Conservation (phyloP, 306 rosid species). For the Begonia fuchsioides region DNA sequence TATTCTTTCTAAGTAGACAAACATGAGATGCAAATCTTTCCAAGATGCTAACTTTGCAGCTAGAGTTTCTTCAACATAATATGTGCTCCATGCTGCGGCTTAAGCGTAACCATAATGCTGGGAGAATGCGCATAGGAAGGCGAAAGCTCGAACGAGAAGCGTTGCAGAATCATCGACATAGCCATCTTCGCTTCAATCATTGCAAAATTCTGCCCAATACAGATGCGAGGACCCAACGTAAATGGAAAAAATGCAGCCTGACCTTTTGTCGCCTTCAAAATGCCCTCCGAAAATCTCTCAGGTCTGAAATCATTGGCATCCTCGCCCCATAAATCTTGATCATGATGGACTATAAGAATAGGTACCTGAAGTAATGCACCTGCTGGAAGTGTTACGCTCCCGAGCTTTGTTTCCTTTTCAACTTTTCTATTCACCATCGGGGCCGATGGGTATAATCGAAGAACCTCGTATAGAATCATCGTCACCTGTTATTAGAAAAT, state of each 20-base stretch:
- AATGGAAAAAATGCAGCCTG: conserved; percentile 16
- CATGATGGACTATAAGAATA: conserved; percentile 16
- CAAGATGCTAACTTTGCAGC: not conserved
- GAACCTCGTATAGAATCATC: conserved; percentile 13
- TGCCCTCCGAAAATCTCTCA: conserved; percentile 29
- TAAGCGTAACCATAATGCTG: not conserved
- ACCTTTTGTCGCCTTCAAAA: conserved; percentile 15
- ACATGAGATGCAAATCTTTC: no score
- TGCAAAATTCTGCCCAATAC: conserved; percentile 25
- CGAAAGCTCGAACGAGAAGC: conserved; percentile 30
- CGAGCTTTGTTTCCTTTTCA: not conserved
- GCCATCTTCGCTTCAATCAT: conserved; percentile 27
- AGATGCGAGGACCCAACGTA: conserved; percentile 14
- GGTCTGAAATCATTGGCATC: conserved; percentile 29
- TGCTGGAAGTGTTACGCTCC: conserved; percentile 11
- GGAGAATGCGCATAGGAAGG: conserved; percentile 25
- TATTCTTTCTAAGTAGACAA: no score
- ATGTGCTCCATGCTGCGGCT: conserved; percentile 24
- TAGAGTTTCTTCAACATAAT: conserved; percentile 13
- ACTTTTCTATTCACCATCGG: not conserved
- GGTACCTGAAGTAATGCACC: conserved; percentile 7
- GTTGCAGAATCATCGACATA: conserved; percentile 24
- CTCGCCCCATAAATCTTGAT: conserved; percentile 17
- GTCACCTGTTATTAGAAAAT: conserved; percentile 3
- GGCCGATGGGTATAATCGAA: conserved; percentile 5